These are phyloP conservation scores for Vanrija sp. DNA, from an alignment of 1,284 basidiomycete species.

Conservation along the genomic window DNA sequence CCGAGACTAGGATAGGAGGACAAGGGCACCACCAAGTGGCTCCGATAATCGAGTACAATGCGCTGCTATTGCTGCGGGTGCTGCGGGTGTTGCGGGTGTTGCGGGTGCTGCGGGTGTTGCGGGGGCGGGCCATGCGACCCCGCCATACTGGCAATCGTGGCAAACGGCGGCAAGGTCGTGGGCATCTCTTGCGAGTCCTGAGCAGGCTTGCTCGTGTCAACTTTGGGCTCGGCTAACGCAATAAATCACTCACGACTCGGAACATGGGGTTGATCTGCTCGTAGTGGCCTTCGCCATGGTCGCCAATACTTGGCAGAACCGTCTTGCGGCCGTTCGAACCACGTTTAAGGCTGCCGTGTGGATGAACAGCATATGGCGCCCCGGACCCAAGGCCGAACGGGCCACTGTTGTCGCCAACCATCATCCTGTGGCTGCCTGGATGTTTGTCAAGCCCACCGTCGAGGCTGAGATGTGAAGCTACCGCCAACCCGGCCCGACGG, in stretches of 20 bases:
- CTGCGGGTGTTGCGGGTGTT: too few relatives aligned
- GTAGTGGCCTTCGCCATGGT: slow-evolving; percentile 44
- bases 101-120: too few relatives aligned
- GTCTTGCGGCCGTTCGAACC: slow-evolving; percentile 29
- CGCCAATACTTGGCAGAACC: slow-evolving; percentile 52
- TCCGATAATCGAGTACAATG: too few relatives aligned
- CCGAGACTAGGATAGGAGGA: too few relatives aligned
- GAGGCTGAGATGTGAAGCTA: slow-evolving; percentile 6
- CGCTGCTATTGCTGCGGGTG: too few relatives aligned
- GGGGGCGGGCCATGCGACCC: too few relatives aligned
- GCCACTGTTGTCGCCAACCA: slow-evolving; percentile 24
- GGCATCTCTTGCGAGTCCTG: slow-evolving; percentile 32
- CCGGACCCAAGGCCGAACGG: too few relatives aligned
- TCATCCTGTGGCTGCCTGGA: slow-evolving; percentile 25
- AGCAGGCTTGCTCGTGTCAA: slow-evolving; percentile 16
- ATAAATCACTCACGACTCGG: slow-evolving; percentile 67
- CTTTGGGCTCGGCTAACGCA: slow-evolving; percentile 8
- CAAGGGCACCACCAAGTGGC: too few relatives aligned
- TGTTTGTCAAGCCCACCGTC: slow-evolving; percentile 19
- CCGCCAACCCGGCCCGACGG: slow-evolving; percentile 3
- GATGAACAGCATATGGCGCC: slow-evolving; percentile 26
- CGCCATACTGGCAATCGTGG: slow-evolving; percentile 66
- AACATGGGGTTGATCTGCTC: slow-evolving; percentile 75
- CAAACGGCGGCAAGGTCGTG: slow-evolving; percentile 45
- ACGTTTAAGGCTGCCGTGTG: slow-evolving; percentile 29